Conservation (phyloP, 73 alveolate species). For the Breviolum minutum region DNA sequence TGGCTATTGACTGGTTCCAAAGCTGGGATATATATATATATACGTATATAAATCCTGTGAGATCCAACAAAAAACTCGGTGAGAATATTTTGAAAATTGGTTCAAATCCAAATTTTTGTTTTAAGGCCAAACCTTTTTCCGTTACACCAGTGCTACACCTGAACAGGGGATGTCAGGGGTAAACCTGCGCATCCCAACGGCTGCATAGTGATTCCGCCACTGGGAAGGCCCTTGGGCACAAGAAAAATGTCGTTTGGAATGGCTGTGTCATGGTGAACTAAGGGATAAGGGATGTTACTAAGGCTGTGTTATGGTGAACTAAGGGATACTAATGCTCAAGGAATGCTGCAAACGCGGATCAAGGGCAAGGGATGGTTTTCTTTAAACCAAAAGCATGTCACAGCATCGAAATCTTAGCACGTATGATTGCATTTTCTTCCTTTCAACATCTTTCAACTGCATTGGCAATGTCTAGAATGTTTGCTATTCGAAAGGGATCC, state of each 20-base stretch:
- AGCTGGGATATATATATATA: not conserved
- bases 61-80: not conserved
- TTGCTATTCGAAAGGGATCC: no score
- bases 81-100: not conserved
- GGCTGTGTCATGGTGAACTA: no score
- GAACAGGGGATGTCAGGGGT: not conserved
- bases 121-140: not conserved
- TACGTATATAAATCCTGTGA: not conserved
- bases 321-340: no score
- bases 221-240: constrained; percentile 7
- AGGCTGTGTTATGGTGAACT: no score
- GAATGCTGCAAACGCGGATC: no score
- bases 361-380: no score
- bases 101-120: not conserved
- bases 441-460: no score
- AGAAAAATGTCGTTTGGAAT: not conserved
- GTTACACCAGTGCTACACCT: not conserved
- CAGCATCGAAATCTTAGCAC: no score
- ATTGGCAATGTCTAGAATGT: no score
- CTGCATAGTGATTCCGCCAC: constrained; percentile 6
- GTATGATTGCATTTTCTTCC: no score
- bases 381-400: no score
- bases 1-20: not conserved
- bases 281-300: no score
- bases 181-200: constrained; percentile 6